Evolutionary conservation across 208 protist species (phyloP).

Genomic region (Herpetomonas tarakana): DNA sequence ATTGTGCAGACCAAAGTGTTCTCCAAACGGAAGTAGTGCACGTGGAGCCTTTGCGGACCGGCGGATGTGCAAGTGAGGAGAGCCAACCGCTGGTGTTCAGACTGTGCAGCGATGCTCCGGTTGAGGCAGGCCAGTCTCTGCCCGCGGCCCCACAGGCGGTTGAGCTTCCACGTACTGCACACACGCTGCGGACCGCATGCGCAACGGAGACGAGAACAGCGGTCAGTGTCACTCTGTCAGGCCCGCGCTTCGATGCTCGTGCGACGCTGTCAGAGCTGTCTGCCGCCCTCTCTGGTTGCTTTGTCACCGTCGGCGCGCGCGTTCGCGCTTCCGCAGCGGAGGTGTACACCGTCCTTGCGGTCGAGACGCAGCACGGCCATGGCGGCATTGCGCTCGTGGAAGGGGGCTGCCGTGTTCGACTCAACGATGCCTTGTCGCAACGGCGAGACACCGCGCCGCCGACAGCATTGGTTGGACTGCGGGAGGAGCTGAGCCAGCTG

Average conservation of each 20-base stretch:
- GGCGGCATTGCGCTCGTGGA: constrained; percentile 54
- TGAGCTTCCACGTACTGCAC: not conserved
- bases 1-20: too few relatives aligned
- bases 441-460: not conserved
- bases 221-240: constrained; percentile 20
- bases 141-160: too few relatives aligned
- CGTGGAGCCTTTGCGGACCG: too few relatives aligned
- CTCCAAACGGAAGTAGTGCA: too few relatives aligned
- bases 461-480: constrained; percentile 28
- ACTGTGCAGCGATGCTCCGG: too few relatives aligned
- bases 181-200: not conserved
- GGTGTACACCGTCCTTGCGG: constrained; percentile 40
- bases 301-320: constrained; percentile 38
- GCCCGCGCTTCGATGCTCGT: constrained; percentile 19
- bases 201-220: too few relatives aligned
- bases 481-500: constrained; percentile 26
- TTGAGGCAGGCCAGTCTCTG: too few relatives aligned
- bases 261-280: constrained; percentile 33
- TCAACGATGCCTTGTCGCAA: constrained; percentile 31
- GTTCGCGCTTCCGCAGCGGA: constrained; percentile 29
- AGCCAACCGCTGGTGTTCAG: too few relatives aligned
- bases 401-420: constrained; percentile 35
- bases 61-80: too few relatives aligned
- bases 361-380: constrained; percentile 43
- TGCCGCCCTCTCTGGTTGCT: constrained; percentile 43